Percentiles rank a stretch among this genome's conserved stretches.
Conservation (phyloP, 352 stramenopile species). For the Phytophthora kernoviae region DNA sequence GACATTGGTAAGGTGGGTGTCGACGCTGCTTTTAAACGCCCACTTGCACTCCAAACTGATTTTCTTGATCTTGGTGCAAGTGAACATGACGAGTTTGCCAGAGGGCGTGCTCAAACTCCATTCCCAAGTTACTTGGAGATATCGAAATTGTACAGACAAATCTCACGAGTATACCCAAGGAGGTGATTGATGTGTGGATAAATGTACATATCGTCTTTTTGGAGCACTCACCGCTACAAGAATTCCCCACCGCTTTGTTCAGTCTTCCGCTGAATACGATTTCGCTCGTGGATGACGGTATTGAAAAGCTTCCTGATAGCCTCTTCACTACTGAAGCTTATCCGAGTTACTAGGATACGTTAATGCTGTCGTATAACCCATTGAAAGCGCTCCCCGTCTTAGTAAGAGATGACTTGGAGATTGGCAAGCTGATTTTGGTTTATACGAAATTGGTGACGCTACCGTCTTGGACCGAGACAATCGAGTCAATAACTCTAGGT, state of each 20-base stretch:
- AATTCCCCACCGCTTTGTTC: not conserved
- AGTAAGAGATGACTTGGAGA: not conserved
- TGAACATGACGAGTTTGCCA: constrained; percentile 48
- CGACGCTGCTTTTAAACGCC: constrained; percentile 35
- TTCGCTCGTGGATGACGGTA: not conserved
- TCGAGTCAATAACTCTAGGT: not conserved
- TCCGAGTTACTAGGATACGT: not conserved
- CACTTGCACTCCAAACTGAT: constrained; percentile 27
- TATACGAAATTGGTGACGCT: not conserved
- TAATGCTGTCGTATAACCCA: not conserved
- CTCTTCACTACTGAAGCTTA: not conserved
- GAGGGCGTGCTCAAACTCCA: constrained; percentile 32
- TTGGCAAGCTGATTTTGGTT: not conserved
- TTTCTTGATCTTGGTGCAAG: constrained; percentile 39
- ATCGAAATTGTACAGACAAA: constrained; percentile 43
- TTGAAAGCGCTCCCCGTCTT: not conserved
- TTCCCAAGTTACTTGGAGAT: constrained; percentile 37
- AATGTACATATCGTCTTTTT: constrained; percentile 29
- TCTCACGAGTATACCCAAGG: constrained; percentile 19
- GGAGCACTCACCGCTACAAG: not conserved
- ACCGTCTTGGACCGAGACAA: not conserved
- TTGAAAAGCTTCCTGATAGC: not conserved
- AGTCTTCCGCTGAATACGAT: not conserved
- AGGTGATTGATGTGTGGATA: constrained; percentile 30
- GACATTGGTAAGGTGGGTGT: constrained; percentile 35